Evolutionary conservation across 257 asterid species (phyloP), one percentile per base, ranked within the genome.

Genomic region (Solanum sejunctum): DNA sequence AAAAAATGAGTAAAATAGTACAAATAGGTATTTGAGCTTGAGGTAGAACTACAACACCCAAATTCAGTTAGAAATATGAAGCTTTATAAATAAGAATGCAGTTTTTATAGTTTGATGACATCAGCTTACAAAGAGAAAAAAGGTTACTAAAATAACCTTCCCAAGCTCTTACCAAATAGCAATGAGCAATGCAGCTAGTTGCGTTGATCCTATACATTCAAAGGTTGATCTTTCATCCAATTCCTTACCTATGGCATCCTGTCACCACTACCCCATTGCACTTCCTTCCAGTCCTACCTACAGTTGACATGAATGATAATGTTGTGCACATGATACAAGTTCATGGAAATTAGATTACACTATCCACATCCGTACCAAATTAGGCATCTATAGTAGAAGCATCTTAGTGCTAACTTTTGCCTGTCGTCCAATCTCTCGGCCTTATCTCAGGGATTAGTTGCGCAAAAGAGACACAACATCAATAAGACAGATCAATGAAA

Each of bases 221-320:
- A 95, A 97, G 36, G 89, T 88, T 43, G 91, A 84, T 16, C 93
- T 97, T 87, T 97, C 98, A 60, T 92, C 98, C 88, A 97, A 92
- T n/a, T 94, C 90, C 88, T 94, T 95, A 73, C 99, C 97, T 43
- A 97, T 92, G 73, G 93, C 91, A 81, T 97, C 98, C 86, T 90
- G 98, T 98, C 99, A 97, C 99, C 98, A 97, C 86, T 92, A 97
- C 80, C 98, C 99, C 16, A 91, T 88, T 67, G 97, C 90, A 90
- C 99, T 97, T 85, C 99, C 99, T 93, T 95, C 98, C 73, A 94
- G 93, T 90, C 99, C 98, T 87, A 97, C 99, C 99, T 97, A 91
- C 88, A 95, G 85, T 77, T 86, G 85, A 89, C 61, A 87, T 20
- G 69, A 75, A 77, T 36, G 58, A 57, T 52, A 84, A 63, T 69